Conservation (phyloP, 2,329 filamentous ascomycete genomes). For the Apiospora koreana region DNA sequence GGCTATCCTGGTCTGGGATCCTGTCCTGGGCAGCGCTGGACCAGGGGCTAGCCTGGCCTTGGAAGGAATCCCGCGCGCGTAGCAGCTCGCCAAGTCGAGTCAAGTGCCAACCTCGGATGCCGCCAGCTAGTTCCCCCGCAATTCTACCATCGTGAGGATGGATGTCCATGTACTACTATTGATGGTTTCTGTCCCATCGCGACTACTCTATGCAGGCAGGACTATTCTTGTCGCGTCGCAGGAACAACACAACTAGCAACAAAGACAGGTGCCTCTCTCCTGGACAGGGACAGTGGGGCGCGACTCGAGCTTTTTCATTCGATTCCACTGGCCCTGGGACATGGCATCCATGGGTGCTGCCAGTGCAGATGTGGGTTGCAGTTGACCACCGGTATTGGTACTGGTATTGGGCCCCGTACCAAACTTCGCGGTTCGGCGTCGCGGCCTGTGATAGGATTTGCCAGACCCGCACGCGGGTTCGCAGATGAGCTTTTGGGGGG, state of each 20-base stretch:
- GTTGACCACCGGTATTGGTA: too few relatives aligned
- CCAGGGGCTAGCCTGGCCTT: not conserved
- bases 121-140: not conserved
- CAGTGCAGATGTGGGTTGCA: not conserved
- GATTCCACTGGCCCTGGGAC: not conserved
- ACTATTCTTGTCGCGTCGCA: not conserved
- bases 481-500: not conserved
- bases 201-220: not conserved
- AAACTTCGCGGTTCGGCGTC: not conserved
- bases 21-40: not conserved
- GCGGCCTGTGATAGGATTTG: not conserved
- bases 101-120: slow-evolving; percentile 1
- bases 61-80: not conserved
- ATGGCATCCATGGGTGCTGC: not conserved
- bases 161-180: too few relatives aligned
- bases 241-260: not conserved
- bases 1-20: not conserved
- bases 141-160: not conserved
- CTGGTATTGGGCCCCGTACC: slow-evolving; percentile 6
- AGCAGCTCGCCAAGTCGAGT: not conserved
- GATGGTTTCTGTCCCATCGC: too few relatives aligned
- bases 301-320: not conserved
- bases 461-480: not conserved
- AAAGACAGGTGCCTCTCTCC: not conserved
- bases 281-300: not conserved